Percentiles rank a stretch among this genome's conserved stretches.
Conservation (phyloP, 352 stramenopile species). For the Pythium monospermum region DNA sequence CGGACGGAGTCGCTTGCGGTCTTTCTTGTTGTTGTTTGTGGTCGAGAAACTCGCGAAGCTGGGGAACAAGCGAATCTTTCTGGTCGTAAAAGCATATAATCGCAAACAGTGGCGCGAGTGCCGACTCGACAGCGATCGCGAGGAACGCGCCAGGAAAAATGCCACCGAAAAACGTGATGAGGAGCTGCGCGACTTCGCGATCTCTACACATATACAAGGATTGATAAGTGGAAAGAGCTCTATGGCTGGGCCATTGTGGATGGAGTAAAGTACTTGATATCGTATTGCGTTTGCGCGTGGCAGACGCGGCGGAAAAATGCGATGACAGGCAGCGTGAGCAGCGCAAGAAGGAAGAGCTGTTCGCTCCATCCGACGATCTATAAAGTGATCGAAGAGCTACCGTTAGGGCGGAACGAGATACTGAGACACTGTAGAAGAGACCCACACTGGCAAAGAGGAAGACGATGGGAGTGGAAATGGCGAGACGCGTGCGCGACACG, state of each 20-base stretch:
- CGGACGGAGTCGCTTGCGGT: no score
- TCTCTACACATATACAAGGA: constrained; percentile 30
- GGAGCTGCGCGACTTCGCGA: constrained; percentile 51
- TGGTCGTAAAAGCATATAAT: constrained; percentile 60
- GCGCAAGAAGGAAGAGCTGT: constrained; percentile 14
- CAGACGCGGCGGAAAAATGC: constrained; percentile 11
- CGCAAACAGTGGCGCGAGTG: constrained; percentile 35
- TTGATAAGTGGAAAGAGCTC: background rate
- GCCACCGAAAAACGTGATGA: constrained; percentile 49
- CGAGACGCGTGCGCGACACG: background rate
- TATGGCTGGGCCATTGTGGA: no score
- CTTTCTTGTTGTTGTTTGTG: no score
- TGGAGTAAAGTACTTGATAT: constrained; percentile 26
- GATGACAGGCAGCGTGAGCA: constrained; percentile 13
- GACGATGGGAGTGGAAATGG: background rate
- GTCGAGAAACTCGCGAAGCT: constrained; percentile 34
- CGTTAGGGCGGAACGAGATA: background rate
- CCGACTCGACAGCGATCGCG: constrained; percentile 31
- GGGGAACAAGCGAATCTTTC: constrained; percentile 29
- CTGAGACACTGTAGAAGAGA: background rate
- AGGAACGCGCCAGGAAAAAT: constrained; percentile 37
- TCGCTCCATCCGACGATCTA: constrained; percentile 8
- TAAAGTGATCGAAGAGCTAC: background rate
- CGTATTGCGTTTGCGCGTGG: constrained; percentile 9
- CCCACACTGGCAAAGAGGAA: constrained; percentile 10